A percentile compares a stretch with the other conserved stretches of the same genome.
These are phyloP conservation scores for Pisolithus marmoratus DNA, from an alignment of 768 basidiomycete genomes.

Conservation along the genomic window DNA sequence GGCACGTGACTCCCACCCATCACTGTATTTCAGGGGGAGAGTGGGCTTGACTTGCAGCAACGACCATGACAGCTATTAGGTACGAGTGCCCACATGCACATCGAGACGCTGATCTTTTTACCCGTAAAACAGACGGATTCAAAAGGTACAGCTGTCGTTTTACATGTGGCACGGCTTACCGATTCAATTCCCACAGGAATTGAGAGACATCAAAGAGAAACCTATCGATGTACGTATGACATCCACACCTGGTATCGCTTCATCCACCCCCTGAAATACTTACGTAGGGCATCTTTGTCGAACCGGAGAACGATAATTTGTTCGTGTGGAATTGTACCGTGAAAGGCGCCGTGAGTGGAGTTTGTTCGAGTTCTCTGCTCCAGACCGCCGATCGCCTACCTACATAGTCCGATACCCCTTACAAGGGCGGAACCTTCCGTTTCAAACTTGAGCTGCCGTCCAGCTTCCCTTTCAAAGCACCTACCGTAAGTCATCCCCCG, in stretches of 20 bases:
- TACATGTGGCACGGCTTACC: conserved; percentile 3
- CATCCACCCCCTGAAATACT: conserved; percentile 7
- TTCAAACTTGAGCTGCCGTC: conserved; percentile 68
- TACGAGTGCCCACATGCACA: conserved; percentile 12
- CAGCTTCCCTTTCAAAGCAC: conserved; percentile 88
- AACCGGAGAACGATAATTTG: conserved; percentile 64
- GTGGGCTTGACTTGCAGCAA: background rate
- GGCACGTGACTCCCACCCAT: too few relatives aligned
- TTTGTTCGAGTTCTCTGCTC: conserved; percentile 1
- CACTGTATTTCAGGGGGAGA: too few relatives aligned
- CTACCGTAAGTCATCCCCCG: conserved; percentile 43
- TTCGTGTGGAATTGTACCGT: conserved; percentile 75
- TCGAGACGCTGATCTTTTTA: conserved; percentile 13
- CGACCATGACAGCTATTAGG: conserved; percentile 37
- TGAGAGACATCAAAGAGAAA: conserved; percentile 51
- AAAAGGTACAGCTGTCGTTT: conserved; percentile 45
- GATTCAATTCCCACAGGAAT: conserved; percentile 45
- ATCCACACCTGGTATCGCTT: conserved; percentile 6
- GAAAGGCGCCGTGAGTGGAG: conserved; percentile 58
- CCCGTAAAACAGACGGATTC: conserved; percentile 53
- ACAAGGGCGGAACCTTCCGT: conserved; percentile 75
- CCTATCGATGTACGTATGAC: conserved; percentile 55
- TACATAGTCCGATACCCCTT: conserved; percentile 66
- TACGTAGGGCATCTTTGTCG: conserved; percentile 54
- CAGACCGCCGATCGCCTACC: conserved; percentile 4